phyloP scores from a whole-genome alignment of 2,329 filamentous ascomycete genomes.

The Fusarium algeriense region DNA sequence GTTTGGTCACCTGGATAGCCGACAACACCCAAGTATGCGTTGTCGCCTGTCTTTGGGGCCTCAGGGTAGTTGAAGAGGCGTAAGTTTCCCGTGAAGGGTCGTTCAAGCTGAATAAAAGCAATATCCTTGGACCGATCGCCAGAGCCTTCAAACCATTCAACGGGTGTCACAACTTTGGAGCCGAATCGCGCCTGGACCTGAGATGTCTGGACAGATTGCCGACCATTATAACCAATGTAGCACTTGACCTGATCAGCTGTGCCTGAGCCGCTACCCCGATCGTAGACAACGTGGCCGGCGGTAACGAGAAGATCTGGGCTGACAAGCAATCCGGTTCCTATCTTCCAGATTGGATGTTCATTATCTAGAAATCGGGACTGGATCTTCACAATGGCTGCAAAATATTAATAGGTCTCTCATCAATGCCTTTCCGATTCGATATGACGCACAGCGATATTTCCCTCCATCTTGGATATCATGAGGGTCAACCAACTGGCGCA shows the following conservation, averaged over 20 bases:
- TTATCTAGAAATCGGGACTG: conserved; percentile 23
- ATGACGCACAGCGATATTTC: background rate
- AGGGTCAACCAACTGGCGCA: background rate
- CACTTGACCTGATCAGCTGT: conserved; percentile 45
- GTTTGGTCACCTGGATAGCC: conserved; percentile 51
- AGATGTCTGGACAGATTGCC: background rate
- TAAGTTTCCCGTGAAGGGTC: conserved; percentile 34
- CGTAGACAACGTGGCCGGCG: conserved; percentile 41
- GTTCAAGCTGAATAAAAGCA: conserved; percentile 44
- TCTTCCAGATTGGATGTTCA: conserved; percentile 28
- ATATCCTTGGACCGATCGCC: conserved; percentile 39
- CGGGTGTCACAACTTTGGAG: conserved; percentile 31
- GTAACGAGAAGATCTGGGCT: conserved; percentile 39
- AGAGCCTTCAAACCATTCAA: conserved; percentile 36
- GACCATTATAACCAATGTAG: conserved; percentile 53
- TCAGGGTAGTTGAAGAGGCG: conserved; percentile 34
- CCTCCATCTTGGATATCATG: background rate
- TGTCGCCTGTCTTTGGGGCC: conserved; percentile 20
- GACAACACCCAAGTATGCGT: conserved; percentile 46
- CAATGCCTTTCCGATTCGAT: rapidly evolving
- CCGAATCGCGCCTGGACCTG: background rate
- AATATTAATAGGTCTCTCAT: background rate
- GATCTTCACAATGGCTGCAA: conserved; percentile 36
- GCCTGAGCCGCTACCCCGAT: background rate
- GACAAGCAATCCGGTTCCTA: conserved; percentile 44